Evolutionary conservation across 768 basidiomycete species (phyloP).

Genomic region (Phanerodontia chrysosporium): DNA sequence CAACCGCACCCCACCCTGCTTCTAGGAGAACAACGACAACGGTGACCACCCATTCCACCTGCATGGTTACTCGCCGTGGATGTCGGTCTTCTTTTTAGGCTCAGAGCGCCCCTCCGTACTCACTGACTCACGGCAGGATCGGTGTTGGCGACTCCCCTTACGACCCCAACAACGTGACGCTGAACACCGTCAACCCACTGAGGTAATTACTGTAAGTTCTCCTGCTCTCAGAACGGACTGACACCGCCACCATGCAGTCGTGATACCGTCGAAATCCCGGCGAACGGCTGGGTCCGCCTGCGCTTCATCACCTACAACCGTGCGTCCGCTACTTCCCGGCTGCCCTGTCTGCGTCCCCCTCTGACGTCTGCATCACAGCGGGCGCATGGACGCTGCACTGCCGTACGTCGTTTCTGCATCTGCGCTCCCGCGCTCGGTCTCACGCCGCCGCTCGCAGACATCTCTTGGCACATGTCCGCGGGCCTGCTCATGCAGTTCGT

Average conservation of each 20-base stretch:
- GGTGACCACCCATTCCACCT: constrained; percentile 35
- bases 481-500: constrained; percentile 39
- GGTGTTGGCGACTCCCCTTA: neutral
- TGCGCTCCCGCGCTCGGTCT: neutral
- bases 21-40: constrained; percentile 23
- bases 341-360: too few relatives aligned
- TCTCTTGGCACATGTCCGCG: constrained; percentile 21
- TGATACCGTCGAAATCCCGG: constrained; percentile 39
- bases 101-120: too few relatives aligned
- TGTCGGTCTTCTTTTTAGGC: neutral
- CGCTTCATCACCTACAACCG: constrained; percentile 40
- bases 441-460: neutral
- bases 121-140: too few relatives aligned
- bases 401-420: constrained; percentile 22
- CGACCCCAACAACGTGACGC: constrained; percentile 29
- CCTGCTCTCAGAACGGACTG: too few relatives aligned
- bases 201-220: constrained; percentile 17
- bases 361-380: constrained; percentile 5
- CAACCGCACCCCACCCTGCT: too few relatives aligned
- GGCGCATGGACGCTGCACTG: constrained; percentile 46
- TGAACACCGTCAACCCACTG: constrained; percentile 32
- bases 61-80: constrained; percentile 29
- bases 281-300: constrained; percentile 33
- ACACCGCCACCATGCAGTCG: constrained; percentile 19
- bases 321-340: neutral